Evolutionary conservation across 1,284 basidiomycete genomes (phyloP).

Genomic region (Ustilago nuda): DNA sequence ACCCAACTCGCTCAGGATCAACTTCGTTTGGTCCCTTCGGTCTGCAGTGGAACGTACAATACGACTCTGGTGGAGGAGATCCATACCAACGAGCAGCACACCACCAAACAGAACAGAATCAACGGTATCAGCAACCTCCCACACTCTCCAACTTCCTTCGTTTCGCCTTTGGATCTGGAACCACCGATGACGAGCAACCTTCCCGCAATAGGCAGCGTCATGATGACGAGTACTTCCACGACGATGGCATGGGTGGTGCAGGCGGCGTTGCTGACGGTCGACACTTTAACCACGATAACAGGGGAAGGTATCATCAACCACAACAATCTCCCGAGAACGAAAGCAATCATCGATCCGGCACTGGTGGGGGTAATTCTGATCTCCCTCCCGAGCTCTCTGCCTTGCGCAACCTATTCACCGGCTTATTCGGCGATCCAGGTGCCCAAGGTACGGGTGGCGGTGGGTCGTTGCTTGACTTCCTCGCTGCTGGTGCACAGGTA

Average conservation of each 20-base stretch:
- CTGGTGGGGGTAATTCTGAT: constrained; percentile 7
- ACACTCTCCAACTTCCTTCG: constrained; percentile 48
- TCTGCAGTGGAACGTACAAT: constrained; percentile 46
- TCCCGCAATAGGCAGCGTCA: not conserved
- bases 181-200: constrained; percentile 9
- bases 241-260: constrained; percentile 65
- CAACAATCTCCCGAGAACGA: constrained; percentile 18
- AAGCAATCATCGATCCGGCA: not conserved
- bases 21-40: constrained; percentile 46
- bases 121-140: constrained; percentile 20
- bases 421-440: constrained; percentile 51
- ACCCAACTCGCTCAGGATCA: constrained; percentile 18
- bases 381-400: constrained; percentile 55
- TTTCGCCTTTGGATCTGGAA: constrained; percentile 39
- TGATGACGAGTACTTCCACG: constrained; percentile 46
- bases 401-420: constrained; percentile 53
- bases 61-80: constrained; percentile 34
- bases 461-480: constrained; percentile 46
- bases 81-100: constrained; percentile 24
- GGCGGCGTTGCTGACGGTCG: constrained; percentile 60
- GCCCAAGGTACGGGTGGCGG: constrained; percentile 18
- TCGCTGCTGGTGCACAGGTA: constrained; percentile 32
- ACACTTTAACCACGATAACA: constrained; percentile 60
- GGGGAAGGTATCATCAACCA: constrained; percentile 31
- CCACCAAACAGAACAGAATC: constrained; percentile 16